phyloP scores from a whole-genome alignment of 805 yeast genomes.

The Blastobotrys robertii region DNA sequence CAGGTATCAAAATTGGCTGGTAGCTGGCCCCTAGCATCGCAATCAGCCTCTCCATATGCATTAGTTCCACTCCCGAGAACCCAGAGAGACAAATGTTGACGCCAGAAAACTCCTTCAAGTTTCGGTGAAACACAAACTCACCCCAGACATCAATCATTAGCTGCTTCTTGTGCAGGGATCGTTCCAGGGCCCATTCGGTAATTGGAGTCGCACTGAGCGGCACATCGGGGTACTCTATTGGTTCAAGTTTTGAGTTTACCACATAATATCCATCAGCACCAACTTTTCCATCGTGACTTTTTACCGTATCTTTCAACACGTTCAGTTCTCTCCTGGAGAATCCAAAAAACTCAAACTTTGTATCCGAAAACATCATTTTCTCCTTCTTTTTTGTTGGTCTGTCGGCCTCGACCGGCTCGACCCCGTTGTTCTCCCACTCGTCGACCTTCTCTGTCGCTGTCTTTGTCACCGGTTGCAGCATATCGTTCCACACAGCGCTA shows the following conservation, averaged over 20 bases:
- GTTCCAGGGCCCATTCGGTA: conserved; percentile 77
- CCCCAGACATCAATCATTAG: conserved; percentile 55
- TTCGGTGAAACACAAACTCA: conserved; percentile 24
- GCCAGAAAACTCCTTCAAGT: conserved; percentile 20
- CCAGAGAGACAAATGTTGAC: conserved; percentile 52
- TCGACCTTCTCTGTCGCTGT: neutral
- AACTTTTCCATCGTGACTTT: conserved; percentile 37
- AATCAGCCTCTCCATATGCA: conserved; percentile 61
- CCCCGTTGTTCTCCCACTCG: no score
- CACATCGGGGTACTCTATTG: conserved; percentile 2
- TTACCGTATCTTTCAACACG: conserved; percentile 35
- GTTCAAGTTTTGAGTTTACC: conserved; percentile 2
- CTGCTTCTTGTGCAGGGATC: conserved; percentile 51
- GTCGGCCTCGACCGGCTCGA: no score
- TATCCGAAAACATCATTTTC: conserved; percentile 31
- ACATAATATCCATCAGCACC: conserved; percentile 3
- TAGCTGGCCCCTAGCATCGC: conserved; percentile 42
- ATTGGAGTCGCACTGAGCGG: conserved; percentile 28
- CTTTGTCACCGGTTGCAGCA: neutral
- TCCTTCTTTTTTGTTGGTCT: neutral
- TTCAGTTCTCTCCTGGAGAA: conserved; percentile 32
- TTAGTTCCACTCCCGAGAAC: conserved; percentile 63
- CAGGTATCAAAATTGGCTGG: conserved; percentile 33
- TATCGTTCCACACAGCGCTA: neutral
- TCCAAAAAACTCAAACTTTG: conserved; percentile 35